phyloP scores from a whole-genome alignment of 2,329 filamentous ascomycete genomes.

The Sphaerulina vaccinii region DNA sequence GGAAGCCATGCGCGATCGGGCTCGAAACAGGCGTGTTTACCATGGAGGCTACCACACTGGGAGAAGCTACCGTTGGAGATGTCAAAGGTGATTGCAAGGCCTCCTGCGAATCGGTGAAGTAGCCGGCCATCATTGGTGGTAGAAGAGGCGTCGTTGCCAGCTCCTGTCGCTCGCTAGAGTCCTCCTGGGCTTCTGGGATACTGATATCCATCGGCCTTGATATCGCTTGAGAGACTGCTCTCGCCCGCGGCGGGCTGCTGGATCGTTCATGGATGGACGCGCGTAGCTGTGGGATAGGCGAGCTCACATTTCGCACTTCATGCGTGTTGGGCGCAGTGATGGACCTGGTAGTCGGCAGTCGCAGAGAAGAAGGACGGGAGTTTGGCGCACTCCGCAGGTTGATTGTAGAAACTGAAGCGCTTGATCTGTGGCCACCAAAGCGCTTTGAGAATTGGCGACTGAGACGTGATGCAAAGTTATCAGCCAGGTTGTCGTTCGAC shows the following conservation, averaged over 20 bases:
- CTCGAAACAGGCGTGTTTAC: constrained; percentile 50
- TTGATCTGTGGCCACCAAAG: constrained; percentile 52
- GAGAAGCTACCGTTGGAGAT: constrained; percentile 74
- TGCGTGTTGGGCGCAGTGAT: constrained; percentile 40
- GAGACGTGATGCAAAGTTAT: constrained; percentile 64
- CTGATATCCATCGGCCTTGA: constrained; percentile 26
- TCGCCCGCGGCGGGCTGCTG: constrained; percentile 19
- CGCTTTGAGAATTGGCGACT: constrained; percentile 51
- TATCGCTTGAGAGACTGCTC: constrained; percentile 17
- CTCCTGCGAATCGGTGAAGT: constrained; percentile 52
- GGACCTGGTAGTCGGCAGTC: constrained; percentile 71
- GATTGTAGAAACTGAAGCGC: constrained; percentile 26
- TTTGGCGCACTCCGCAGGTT: constrained; percentile 37
- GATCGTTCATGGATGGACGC: constrained; percentile 15
- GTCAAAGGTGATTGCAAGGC: constrained; percentile 77
- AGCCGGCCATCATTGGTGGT: constrained; percentile 71
- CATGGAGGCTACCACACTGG: constrained; percentile 45
- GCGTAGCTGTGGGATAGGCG: constrained; percentile 32
- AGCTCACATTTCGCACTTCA: constrained; percentile 40
- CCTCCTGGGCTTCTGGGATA: constrained; percentile 40
- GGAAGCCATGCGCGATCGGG: constrained; percentile 49
- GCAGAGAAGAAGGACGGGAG: constrained; percentile 63
- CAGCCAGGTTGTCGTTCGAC: constrained; percentile 60
- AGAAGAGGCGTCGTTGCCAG: constrained; percentile 79
- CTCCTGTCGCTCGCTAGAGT: constrained; percentile 54